A percentile compares a stretch with the other conserved stretches of the same genome.
Evolutionary conservation across 257 asterid species (phyloP).

Genomic region (Primulina tabacum): DNA sequence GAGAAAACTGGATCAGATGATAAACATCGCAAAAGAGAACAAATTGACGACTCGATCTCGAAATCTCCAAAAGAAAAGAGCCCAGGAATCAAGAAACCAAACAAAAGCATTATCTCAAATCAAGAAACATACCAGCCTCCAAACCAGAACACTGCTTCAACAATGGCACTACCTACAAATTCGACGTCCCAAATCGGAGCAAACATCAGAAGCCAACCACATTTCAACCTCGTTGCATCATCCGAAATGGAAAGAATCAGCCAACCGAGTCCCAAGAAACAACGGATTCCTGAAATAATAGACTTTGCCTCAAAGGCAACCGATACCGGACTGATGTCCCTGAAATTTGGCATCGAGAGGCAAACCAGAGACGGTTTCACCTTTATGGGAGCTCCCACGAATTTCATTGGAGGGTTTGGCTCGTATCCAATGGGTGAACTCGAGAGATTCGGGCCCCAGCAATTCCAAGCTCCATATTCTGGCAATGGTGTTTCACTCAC

Average conservation of each 20-base stretch:
- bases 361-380: constrained; percentile 63
- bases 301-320: constrained; percentile 43
- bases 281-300: constrained; percentile 46
- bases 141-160: constrained; percentile 26
- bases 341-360: constrained; percentile 53
- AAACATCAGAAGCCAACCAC: constrained; percentile 37
- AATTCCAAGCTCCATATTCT: constrained; percentile 64
- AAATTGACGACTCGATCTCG: constrained; percentile 50
- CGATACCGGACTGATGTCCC: constrained; percentile 36
- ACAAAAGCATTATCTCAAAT: constrained; percentile 32
- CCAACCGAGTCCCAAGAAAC: constrained; percentile 74
- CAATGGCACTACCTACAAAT: constrained; percentile 32
- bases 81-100: constrained; percentile 39
- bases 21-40: constrained; percentile 41
- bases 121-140: constrained; percentile 27
- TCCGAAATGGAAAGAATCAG: constrained; percentile 57
- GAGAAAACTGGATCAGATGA: constrained; percentile 63
- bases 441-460: constrained; percentile 64
- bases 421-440: constrained; percentile 71
- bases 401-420: constrained; percentile 88
- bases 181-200: constrained; percentile 44
- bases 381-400: constrained; percentile 69
- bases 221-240: constrained; percentile 60
- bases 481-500: constrained; percentile 83
- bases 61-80: constrained; percentile 43